These are phyloP conservation scores for Ailanthus altissimus DNA, from an alignment of 345 rosid species.

Conservation along the genomic window DNA sequence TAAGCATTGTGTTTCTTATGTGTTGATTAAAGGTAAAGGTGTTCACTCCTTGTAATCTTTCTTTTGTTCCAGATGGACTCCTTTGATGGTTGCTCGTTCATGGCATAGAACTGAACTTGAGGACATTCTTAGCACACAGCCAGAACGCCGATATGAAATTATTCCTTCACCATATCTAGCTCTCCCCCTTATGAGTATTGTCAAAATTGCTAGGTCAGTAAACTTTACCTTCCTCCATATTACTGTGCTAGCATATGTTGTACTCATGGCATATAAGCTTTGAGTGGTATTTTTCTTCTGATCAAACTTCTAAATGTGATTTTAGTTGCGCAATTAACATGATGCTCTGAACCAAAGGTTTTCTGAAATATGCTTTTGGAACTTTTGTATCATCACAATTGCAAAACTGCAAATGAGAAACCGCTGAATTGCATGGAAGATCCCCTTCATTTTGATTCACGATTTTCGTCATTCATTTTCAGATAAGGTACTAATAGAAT, in stretches of 20 bases:
- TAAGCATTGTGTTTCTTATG: not conserved
- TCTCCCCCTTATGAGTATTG: slow-evolving; percentile 93
- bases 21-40: slow-evolving; percentile 1
- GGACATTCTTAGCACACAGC: slow-evolving; percentile 57
- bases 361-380: not conserved
- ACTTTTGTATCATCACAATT: not conserved
- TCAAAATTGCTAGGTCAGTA: slow-evolving; percentile 82
- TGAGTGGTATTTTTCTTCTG: not conserved
- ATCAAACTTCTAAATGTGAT: not conserved
- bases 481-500: not conserved
- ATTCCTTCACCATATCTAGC: slow-evolving; percentile 74
- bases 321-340: not conserved
- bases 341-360: not conserved
- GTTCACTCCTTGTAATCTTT: slow-evolving; percentile 16
- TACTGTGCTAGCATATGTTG: not conserved
- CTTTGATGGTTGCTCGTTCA: slow-evolving; percentile 89
- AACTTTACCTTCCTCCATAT: slow-evolving; percentile 9
- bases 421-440: not conserved
- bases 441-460: not conserved
- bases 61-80: slow-evolving; percentile 70
- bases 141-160: slow-evolving; percentile 39
- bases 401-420: not conserved
- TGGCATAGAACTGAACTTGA: slow-evolving; percentile 87
- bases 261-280: slow-evolving; percentile 1
- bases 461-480: not conserved